These are phyloP conservation scores for Trametes gibbosa DNA, from an alignment of 768 basidiomycete genomes.

Conservation along the genomic window DNA sequence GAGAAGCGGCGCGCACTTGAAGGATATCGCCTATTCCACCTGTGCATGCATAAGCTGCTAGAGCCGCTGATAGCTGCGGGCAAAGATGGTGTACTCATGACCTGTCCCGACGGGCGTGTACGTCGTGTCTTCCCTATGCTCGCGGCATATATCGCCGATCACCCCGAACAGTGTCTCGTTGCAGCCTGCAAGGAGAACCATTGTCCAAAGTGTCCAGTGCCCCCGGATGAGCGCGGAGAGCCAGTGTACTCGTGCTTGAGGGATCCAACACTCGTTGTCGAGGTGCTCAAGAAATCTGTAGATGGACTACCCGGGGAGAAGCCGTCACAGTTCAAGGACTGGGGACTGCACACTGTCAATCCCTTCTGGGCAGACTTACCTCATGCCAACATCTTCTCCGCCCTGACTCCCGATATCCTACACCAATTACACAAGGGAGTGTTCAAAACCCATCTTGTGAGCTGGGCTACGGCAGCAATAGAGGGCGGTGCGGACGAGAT, in stretches of 20 bases:
- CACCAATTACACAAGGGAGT: conserved; percentile 50
- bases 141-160: conserved; percentile 25
- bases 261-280: conserved; percentile 1
- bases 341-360: conserved; percentile 16
- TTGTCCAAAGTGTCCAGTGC: conserved; percentile 26
- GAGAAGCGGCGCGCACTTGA: conserved; percentile 8
- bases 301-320: background rate
- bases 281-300: background rate
- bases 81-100: conserved; percentile 22
- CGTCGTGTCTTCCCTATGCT: conserved; percentile 25
- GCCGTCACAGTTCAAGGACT: conserved; percentile 5
- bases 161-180: conserved; percentile 30
- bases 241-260: background rate
- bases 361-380: conserved; percentile 46
- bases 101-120: conserved; percentile 22
- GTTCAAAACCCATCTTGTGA: conserved; percentile 42
- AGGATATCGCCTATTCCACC: conserved; percentile 27
- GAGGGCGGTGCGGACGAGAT: conserved; percentile 30
- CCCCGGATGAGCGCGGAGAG: conserved; percentile 13
- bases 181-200: conserved; percentile 15
- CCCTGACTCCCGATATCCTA: conserved; percentile 41
- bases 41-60: conserved; percentile 20
- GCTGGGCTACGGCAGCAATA: conserved; percentile 19
- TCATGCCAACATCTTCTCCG: conserved; percentile 37
- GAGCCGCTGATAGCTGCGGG: conserved; percentile 24